A percentile compares a stretch with the other conserved stretches of the same genome.
phyloP scores from a whole-genome alignment of 257 asterid species.

The Prunella vulgaris region DNA sequence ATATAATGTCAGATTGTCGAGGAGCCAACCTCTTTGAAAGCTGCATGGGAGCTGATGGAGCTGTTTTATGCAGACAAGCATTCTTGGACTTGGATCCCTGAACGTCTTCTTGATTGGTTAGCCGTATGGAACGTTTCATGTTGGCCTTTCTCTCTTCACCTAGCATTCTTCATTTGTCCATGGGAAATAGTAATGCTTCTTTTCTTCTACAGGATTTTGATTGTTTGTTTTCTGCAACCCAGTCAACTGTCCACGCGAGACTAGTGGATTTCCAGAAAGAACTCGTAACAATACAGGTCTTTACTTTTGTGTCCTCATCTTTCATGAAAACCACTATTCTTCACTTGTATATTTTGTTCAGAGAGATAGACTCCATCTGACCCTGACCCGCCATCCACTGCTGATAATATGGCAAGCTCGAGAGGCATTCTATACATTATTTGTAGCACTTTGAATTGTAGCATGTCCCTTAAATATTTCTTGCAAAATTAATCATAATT shows the following conservation, averaged over 20 bases:
- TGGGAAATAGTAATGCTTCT: constrained; percentile 13
- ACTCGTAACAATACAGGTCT: constrained; percentile 63
- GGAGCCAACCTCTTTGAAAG: constrained; percentile 71
- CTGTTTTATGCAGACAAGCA: constrained; percentile 83
- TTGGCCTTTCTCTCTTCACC: constrained; percentile 11
- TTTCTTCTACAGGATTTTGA: constrained; percentile 60
- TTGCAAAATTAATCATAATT: background rate
- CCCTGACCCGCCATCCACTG: background rate
- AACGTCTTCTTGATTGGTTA: constrained; percentile 86
- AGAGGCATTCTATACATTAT: background rate
- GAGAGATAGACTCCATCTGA: background rate
- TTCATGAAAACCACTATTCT: background rate
- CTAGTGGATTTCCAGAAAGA: constrained; percentile 77
- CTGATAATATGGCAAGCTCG: background rate
- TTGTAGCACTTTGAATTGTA: background rate
- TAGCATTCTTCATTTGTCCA: constrained; percentile 1
- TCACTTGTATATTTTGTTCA: background rate
- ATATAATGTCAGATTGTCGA: constrained; percentile 45
- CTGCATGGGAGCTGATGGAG: constrained; percentile 98
- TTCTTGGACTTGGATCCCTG: constrained; percentile 82
- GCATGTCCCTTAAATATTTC: background rate
- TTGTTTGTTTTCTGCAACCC: constrained; percentile 65
- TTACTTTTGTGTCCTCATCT: background rate
- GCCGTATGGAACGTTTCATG: constrained; percentile 53
- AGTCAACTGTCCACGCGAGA: constrained; percentile 66